phyloP scores from a whole-genome alignment of 768 basidiomycete genomes.

The Trametes cinnabarina region DNA sequence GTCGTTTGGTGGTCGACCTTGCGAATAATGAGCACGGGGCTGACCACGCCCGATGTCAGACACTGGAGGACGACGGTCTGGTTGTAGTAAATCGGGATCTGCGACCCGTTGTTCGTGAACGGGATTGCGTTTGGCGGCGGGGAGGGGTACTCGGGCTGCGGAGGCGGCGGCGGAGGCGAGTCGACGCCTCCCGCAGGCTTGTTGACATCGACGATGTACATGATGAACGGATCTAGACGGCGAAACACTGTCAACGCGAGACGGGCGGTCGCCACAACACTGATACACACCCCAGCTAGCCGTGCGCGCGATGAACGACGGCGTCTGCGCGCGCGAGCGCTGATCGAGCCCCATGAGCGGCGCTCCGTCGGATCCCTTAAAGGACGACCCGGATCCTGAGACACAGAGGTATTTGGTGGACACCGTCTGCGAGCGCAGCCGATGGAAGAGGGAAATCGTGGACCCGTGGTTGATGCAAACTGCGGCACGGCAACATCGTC shows the following conservation, averaged over 20 bases:
- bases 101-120: slow-evolving; percentile 78
- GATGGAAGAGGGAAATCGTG: slow-evolving; percentile 92
- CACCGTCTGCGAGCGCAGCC: slow-evolving; percentile 92
- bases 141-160: slow-evolving; percentile 86
- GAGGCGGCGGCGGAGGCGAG: slow-evolving; percentile 75
- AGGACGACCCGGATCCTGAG: slow-evolving; percentile 87
- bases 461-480: slow-evolving; percentile 96
- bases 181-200: slow-evolving; percentile 78
- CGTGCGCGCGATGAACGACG: slow-evolving; percentile 86
- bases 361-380: slow-evolving; percentile 91
- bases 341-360: slow-evolving; percentile 79
- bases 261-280: slow-evolving; percentile 12
- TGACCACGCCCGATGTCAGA: slow-evolving; percentile 89
- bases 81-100: slow-evolving; percentile 94
- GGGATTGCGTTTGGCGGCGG: slow-evolving; percentile 89
- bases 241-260: slow-evolving; percentile 19
- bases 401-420: slow-evolving; percentile 96
- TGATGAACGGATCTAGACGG: slow-evolving; percentile 79
- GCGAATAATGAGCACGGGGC: slow-evolving; percentile 90
- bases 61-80: slow-evolving; percentile 95
- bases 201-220: slow-evolving; percentile 95
- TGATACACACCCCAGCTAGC: slow-evolving; percentile 76
- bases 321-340: slow-evolving; percentile 66
- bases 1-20: slow-evolving; percentile 90
- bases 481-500: slow-evolving; percentile 27